A percentile compares a stretch with the other conserved stretches of the same genome.
These are phyloP conservation scores for Trypanosoma conorhini DNA, from an alignment of 208 protist species.

Conservation along the genomic window DNA sequence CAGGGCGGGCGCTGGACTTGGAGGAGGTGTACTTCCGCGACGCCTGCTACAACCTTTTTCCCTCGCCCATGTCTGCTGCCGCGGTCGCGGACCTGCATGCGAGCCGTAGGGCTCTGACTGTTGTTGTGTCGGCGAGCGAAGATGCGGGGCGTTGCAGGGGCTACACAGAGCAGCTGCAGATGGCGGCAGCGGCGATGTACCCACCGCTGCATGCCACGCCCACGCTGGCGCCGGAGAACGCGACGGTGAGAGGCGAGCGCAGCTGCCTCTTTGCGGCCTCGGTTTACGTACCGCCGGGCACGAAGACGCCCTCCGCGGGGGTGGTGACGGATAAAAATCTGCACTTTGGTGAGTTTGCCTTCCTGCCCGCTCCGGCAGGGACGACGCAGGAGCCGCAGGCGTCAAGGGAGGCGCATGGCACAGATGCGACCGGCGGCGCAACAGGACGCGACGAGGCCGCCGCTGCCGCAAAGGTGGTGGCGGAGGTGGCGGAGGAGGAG, in stretches of 20 bases:
- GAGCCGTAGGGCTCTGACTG: neutral
- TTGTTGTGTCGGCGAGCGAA: neutral
- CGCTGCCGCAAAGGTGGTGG: too few relatives aligned
- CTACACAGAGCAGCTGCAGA: conserved; percentile 9
- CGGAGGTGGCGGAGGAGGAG: neutral
- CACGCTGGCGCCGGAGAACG: neutral
- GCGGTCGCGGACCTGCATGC: neutral
- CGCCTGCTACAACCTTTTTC: conserved; percentile 40
- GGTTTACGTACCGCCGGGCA: conserved; percentile 40
- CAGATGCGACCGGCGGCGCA: neutral
- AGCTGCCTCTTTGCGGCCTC: conserved; percentile 35
- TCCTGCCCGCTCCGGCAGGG: conserved; percentile 26
- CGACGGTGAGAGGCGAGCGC: conserved; percentile 15
- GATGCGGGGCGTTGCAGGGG: neutral
- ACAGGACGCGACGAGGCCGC: neutral
- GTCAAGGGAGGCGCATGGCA: neutral
- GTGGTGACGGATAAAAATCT: conserved; percentile 81
- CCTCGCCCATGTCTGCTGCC: conserved; percentile 11
- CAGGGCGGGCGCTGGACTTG: conserved; percentile 28
- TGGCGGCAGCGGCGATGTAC: conserved; percentile 20
- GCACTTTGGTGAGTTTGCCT: conserved; percentile 67
- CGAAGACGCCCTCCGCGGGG: conserved; percentile 54
- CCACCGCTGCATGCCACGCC: conserved; percentile 22
- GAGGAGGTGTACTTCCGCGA: conserved; percentile 60
- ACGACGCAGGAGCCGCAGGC: neutral